Conservation (phyloP, 140 eudicot genomes). For the Cichorium intybus region DNA sequence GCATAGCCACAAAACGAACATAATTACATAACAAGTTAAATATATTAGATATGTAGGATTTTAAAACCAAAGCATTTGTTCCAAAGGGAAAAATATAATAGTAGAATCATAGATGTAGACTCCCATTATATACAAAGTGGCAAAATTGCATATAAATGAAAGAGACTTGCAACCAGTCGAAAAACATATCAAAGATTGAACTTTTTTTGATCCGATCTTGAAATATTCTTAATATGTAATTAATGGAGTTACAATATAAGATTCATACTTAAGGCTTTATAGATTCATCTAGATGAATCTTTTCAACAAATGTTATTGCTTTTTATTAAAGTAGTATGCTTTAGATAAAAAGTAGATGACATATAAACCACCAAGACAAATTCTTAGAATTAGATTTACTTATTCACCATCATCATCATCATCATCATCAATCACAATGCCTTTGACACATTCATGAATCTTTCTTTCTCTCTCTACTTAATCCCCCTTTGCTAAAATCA, state of each 20-base stretch:
- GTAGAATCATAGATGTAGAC: not conserved
- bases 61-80: not conserved
- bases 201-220: not conserved
- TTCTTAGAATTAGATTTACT: conserved; percentile 27
- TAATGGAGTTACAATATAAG: not conserved
- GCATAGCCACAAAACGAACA: too few relatives aligned
- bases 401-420: conserved; percentile 17
- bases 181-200: not conserved
- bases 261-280: not conserved
- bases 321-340: not conserved
- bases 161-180: not conserved
- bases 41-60: too few relatives aligned
- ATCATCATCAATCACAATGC: conserved; percentile 11
- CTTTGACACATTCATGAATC: conserved; percentile 31
- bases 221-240: not conserved
- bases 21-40: too few relatives aligned
- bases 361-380: conserved; percentile 15
- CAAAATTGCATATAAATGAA: not conserved
- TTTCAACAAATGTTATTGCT: not conserved
- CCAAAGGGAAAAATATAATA: not conserved
- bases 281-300: not conserved
- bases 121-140: not conserved
- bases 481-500: conserved; percentile 15
- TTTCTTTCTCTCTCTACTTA: conserved; percentile 22
- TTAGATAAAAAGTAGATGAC: conserved; percentile 2